Conservation (phyloP, 768 basidiomycete genomes). For the Kondoa malvinella region DNA sequence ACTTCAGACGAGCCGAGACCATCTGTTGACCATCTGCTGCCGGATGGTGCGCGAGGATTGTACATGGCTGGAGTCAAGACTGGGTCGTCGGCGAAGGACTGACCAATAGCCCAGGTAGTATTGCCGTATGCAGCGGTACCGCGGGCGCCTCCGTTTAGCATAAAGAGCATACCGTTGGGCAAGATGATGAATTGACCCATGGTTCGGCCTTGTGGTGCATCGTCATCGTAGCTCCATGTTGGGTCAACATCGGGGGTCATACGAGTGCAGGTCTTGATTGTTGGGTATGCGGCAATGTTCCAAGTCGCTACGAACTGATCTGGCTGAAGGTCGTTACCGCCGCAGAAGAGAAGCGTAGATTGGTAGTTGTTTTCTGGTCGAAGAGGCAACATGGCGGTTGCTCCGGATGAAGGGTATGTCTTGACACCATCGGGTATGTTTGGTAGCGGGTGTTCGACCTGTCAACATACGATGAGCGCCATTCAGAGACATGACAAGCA, state of each 20-base stretch:
- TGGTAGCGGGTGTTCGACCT: constrained; percentile 34
- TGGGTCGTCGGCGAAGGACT: constrained; percentile 56
- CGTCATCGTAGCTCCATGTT: constrained; percentile 51
- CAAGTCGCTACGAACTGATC: constrained; percentile 22
- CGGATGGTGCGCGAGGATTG: constrained; percentile 53
- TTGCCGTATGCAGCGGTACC: constrained; percentile 55
- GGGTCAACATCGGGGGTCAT: constrained; percentile 66
- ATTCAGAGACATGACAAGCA: neutral
- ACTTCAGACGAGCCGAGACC: constrained; percentile 31
- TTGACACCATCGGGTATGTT: constrained; percentile 44
- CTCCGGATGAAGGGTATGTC: constrained; percentile 82
- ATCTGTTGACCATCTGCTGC: constrained; percentile 45
- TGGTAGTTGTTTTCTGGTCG: constrained; percentile 79
- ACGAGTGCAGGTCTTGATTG: constrained; percentile 48
- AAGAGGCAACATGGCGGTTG: constrained; percentile 76
- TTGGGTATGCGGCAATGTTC: constrained; percentile 6
- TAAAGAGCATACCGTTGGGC: constrained; percentile 51
- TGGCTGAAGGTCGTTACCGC: constrained; percentile 63
- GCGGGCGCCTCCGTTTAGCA: constrained; percentile 48
- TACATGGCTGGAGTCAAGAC: constrained; percentile 59
- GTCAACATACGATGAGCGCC: neutral
- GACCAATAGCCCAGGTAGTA: constrained; percentile 39
- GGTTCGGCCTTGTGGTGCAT: constrained; percentile 46
- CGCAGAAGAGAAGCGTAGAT: constrained; percentile 76
- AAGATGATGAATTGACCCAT: constrained; percentile 61